Evolutionary conservation across 768 basidiomycete species (phyloP), one percentile per base, ranked within the genome.

Genomic region (Tricholoma flavovirens): DNA sequence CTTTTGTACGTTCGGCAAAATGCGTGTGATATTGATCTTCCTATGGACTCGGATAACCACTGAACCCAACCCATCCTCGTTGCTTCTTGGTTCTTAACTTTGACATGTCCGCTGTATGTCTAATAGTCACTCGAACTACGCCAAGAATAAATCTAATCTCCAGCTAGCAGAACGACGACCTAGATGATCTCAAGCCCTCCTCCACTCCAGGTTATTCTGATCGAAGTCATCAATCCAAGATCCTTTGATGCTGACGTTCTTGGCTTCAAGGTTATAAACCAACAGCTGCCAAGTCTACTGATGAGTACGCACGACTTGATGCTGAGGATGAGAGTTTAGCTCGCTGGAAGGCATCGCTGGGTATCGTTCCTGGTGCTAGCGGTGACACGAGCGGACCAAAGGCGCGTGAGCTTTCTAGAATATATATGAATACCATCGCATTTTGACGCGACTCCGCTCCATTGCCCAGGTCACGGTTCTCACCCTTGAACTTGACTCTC

Each of bases 281-380:
- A 35, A 67, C 75, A 33, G 83, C 79, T 56, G 81, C 77, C 30
- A 90, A 90, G 76, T 78, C 80, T 45, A 73, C 88, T 11, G 91
- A 90, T 22, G 91, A 95, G 69, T 90, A 92, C 45, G 88, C 90
- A 22, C 73, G 85, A 36, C 82, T 96, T 43, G 95, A 97, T 73
- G 86, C 88, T 29, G 79, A 89, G 59, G 95, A 98, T 69, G 95
- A 97, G 73, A 93, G 90, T 69, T 80, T 98, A 64, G 86, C 88
- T 30, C 86, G 93, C 60, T 98, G 96, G 96, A 98, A 98, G 70
- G 92, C 91, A 36, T 93, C 87, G 53, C 79, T 98, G 24, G 96
- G 96, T 53, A 84, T 98, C 58, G 79, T 81, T 51, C 78, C 83
- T 32, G 84, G 81, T 26, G 75, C 68, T 4, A 26, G 49, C 12